Evolutionary conservation across 306 rosid genomes (phyloP).

Genomic region (Cicer chorassanicum): DNA sequence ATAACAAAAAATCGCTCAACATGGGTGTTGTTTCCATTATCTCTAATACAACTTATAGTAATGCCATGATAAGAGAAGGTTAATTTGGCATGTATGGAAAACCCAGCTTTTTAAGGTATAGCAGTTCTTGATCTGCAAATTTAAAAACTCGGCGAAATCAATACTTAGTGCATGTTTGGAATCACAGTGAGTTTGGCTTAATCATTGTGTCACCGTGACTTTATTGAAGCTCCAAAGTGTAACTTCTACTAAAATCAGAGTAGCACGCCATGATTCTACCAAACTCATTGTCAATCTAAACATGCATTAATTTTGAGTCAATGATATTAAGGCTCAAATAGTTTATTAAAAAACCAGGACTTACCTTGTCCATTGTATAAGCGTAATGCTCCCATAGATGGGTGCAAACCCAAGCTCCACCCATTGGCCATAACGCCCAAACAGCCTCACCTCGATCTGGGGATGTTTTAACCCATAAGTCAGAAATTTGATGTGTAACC

Average conservation of each 20-base stretch:
- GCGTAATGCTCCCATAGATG: constrained; percentile 97
- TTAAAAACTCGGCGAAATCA: neutral
- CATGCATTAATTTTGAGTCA: constrained; percentile 21
- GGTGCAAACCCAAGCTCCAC: constrained; percentile 92
- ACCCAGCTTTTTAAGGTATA: constrained; percentile 17
- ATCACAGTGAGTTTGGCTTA: no score
- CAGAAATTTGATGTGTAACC: constrained; percentile 96
- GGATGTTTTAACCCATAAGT: constrained; percentile 91
- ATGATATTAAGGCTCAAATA: constrained; percentile 27
- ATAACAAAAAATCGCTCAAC: constrained; percentile 10
- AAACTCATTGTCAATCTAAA: no score
- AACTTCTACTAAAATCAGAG: no score
- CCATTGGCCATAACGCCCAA: constrained; percentile 98
- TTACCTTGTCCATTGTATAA: constrained; percentile 87
- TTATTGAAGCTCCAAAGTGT: no score
- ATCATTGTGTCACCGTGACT: no score
- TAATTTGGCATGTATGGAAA: constrained; percentile 18
- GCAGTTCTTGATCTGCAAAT: constrained; percentile 25
- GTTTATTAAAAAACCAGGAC: constrained; percentile 39
- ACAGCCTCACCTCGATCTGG: constrained; percentile 90
- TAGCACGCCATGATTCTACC: no score
- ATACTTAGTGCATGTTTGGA: no score
- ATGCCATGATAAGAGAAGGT: constrained; percentile 34
- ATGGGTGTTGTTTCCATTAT: constrained; percentile 2
- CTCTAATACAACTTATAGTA: constrained; percentile 2